Percentiles rank a stretch among this genome's conserved stretches.
Conservation (phyloP, 495 filamentous ascomycete genomes). For the Physcia stellaris region DNA sequence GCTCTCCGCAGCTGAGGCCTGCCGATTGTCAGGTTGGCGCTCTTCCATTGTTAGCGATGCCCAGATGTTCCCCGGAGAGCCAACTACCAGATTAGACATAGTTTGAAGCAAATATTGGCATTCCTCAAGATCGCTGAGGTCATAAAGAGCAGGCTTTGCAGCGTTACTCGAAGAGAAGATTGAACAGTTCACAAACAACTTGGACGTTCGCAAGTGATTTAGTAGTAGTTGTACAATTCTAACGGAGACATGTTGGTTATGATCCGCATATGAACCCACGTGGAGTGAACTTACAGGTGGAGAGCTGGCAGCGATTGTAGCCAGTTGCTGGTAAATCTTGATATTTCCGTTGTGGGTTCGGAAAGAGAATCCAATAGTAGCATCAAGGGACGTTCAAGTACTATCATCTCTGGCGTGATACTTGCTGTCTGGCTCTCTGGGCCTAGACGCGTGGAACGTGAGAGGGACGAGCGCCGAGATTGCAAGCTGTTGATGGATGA, state of each 20-base stretch:
- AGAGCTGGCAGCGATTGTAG: slow-evolving; percentile 59
- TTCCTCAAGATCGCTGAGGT: slow-evolving; percentile 53
- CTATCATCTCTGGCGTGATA: slow-evolving; percentile 21
- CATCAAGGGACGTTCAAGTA: slow-evolving; percentile 73
- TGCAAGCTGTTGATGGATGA: background rate
- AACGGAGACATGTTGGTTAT: too few relatives aligned
- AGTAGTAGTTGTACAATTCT: too few relatives aligned
- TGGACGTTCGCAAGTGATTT: too few relatives aligned
- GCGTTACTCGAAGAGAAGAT: too few relatives aligned
- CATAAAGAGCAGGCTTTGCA: too few relatives aligned
- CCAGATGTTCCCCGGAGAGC: slow-evolving; percentile 47
- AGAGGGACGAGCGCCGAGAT: slow-evolving; percentile 1
- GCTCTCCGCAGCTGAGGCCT: too few relatives aligned
- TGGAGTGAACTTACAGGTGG: slow-evolving; percentile 42
- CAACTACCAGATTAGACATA: slow-evolving; percentile 54
- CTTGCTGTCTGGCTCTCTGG: background rate
- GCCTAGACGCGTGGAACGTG: background rate
- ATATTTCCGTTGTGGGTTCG: slow-evolving; percentile 60
- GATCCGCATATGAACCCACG: too few relatives aligned
- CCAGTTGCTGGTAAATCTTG: slow-evolving; percentile 68
- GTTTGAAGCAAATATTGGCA: slow-evolving; percentile 68
- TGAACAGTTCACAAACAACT: too few relatives aligned
- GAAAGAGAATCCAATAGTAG: slow-evolving; percentile 66
- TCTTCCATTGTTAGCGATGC: slow-evolving; percentile 39
- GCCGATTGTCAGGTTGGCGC: too few relatives aligned